Base-by-base conservation (phyloP, 306 rosid species). In the Gastrolobium villosum region DNA sequence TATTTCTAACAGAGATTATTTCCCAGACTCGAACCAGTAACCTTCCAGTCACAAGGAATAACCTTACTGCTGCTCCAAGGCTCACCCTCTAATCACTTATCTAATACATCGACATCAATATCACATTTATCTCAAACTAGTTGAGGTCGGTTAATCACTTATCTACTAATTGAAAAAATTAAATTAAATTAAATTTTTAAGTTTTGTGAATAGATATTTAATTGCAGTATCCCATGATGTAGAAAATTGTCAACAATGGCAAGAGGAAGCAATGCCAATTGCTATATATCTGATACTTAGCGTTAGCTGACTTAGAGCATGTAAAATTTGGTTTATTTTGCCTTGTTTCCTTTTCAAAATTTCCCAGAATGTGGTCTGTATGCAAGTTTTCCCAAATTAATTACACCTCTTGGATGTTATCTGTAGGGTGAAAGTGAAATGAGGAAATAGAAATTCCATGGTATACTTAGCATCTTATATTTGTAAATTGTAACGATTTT, bases 251-350 rank as follows among this genome's bases (percentile, higher is more conserved):
- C 30, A 56, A 53, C 69, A 34, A 2, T 11, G 13, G 52, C 65
- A 14, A 44, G 70, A 62, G 70, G 11, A 34, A 74, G 67, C 69
- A 31, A 74, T 72, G 39, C 9, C 57, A 45, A 44, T 59, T 45
- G 26, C 15, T 37, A 45, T 15, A 61, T 14, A 32, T 31, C 13
- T 44, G 1, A 20, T 6, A 57, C 6, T 4, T 6, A 41, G 8
- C 53, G 13, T 43, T 11, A 43, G 40, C 67, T 28, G 52, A 73
- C 14, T 66, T 39, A 9, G 57, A 40, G 67, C 57, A n/a, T 7
- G 43, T 31, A 26, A 37, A 65, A 0, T 30, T 35, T 37, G 14
- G 62, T 40, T 39, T 41, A 5, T 52, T 62, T 48, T 2, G 13
- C 34, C 53, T 32, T 36, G 14, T 39, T 61, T 37, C 46, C 28